Conservation (phyloP, 352 stramenopile species). For the Paralagenidium karlingii region DNA sequence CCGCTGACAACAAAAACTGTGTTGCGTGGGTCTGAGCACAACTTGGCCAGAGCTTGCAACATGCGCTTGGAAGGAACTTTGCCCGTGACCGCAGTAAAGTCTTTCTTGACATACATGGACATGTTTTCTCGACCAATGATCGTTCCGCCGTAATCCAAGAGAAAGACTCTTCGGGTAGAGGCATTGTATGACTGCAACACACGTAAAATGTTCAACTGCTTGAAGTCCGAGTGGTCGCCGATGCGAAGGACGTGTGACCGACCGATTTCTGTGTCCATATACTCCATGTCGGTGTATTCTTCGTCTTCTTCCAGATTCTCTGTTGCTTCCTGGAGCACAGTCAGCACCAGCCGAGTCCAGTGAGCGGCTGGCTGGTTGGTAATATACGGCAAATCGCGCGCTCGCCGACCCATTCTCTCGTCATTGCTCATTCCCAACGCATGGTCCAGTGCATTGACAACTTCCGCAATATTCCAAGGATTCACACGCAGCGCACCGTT, state of each 20-base stretch:
- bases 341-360: constrained; percentile 95
- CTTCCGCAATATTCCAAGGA: constrained; percentile 93
- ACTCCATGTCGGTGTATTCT: constrained; percentile 76
- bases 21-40: constrained; percentile 89
- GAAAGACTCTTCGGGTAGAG: constrained; percentile 85
- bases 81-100: constrained; percentile 90
- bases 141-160: constrained; percentile 97
- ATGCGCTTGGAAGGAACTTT: constrained; percentile 84
- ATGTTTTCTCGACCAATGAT: constrained; percentile 87
- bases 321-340: constrained; percentile 66
- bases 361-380: constrained; percentile 84
- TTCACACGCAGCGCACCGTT: constrained; percentile 96
- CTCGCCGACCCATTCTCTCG: constrained; percentile 82
- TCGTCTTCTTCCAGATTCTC: constrained; percentile 56
- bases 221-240: constrained; percentile 62
- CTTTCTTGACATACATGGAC: constrained; percentile 95
- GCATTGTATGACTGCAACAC: constrained; percentile 80
- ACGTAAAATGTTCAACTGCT: constrained; percentile 66
- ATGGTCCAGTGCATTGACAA: constrained; percentile 86
- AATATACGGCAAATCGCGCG: constrained; percentile 95
- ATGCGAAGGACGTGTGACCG: constrained; percentile 58
- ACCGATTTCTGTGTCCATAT: constrained; percentile 79
- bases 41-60: constrained; percentile 75
- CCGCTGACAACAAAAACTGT: constrained; percentile 97
- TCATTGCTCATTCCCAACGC: constrained; percentile 87